These are phyloP conservation scores for Teratosphaeriaceae sp. DNA, from an alignment of 2,329 filamentous ascomycete genomes.

Conservation along the genomic window DNA sequence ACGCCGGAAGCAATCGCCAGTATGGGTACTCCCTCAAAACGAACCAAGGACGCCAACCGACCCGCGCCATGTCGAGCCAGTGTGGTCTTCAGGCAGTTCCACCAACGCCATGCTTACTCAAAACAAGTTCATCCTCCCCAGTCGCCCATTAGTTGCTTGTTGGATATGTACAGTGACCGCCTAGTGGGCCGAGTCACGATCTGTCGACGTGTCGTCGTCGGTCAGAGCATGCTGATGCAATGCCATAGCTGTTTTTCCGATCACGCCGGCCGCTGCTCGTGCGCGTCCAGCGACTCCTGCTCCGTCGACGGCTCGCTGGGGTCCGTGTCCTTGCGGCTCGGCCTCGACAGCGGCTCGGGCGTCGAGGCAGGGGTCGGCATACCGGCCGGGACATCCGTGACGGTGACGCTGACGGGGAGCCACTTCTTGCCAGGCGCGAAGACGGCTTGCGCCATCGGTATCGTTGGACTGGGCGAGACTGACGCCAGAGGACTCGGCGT, in stretches of 20 bases:
- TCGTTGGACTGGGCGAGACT: slow-evolving; percentile 16
- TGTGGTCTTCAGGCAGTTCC: background rate
- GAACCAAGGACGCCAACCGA: too few relatives aligned
- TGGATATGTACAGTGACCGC: background rate
- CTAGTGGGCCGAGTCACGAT: background rate
- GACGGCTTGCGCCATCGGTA: slow-evolving; percentile 24
- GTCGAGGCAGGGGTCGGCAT: slow-evolving; percentile 14
- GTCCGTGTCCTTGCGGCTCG: slow-evolving; percentile 1
- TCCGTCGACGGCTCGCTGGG: slow-evolving; percentile 1
- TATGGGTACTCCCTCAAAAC: background rate
- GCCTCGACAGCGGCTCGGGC: background rate
- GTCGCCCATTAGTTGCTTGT: background rate
- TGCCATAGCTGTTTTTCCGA: background rate
- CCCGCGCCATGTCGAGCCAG: background rate
- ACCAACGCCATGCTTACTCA: background rate
- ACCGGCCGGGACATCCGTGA: slow-evolving; percentile 20
- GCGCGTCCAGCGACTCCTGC: slow-evolving; percentile 4
- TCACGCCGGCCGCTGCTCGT: background rate
- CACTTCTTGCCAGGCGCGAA: slow-evolving; percentile 24
- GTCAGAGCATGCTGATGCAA: background rate
- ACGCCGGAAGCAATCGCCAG: background rate
- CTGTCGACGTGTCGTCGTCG: background rate
- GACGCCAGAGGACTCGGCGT: slow-evolving; percentile 1
- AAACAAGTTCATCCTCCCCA: background rate
- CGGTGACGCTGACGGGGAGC: slow-evolving; percentile 24